Conservation (phyloP, 305 asterid species). For the Solanum hybrid region DNA sequence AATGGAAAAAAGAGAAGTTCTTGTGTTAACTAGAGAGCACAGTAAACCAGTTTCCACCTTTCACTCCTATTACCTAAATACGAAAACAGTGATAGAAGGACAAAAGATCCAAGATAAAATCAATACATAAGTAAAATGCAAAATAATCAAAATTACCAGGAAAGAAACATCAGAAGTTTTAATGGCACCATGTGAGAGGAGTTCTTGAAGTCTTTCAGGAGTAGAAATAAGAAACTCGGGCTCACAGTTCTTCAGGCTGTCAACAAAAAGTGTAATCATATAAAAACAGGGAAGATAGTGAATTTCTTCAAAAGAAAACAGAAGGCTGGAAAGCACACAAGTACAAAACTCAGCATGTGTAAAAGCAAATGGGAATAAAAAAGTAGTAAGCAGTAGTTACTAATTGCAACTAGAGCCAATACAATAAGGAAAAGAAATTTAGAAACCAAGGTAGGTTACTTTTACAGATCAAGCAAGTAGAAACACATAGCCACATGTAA, state of each 20-base stretch:
- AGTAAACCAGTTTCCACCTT: background rate
- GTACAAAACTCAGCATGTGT: background rate
- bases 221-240: conserved; percentile 86
- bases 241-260: conserved; percentile 71
- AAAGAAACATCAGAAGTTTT: conserved; percentile 48
- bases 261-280: conserved; percentile 13
- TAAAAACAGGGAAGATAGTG: background rate
- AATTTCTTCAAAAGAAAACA: conserved; percentile 1
- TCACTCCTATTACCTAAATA: background rate
- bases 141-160: conserved; percentile 1
- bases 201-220: conserved; percentile 78
- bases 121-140: background rate
- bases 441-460: background rate
- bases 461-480: background rate
- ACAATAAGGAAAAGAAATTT: background rate
- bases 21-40: background rate
- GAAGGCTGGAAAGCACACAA: background rate
- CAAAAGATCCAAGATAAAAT: background rate
- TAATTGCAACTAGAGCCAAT: background rate
- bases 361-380: background rate
- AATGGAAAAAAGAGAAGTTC: background rate
- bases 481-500: background rate
- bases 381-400: background rate
- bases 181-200: conserved; percentile 49
- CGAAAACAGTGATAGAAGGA: background rate